Percentiles rank a stretch among this genome's conserved stretches.
These are phyloP conservation scores for Ascochyta viciae-villosae DNA, from an alignment of 2,329 filamentous ascomycete species.

Conservation along the genomic window DNA sequence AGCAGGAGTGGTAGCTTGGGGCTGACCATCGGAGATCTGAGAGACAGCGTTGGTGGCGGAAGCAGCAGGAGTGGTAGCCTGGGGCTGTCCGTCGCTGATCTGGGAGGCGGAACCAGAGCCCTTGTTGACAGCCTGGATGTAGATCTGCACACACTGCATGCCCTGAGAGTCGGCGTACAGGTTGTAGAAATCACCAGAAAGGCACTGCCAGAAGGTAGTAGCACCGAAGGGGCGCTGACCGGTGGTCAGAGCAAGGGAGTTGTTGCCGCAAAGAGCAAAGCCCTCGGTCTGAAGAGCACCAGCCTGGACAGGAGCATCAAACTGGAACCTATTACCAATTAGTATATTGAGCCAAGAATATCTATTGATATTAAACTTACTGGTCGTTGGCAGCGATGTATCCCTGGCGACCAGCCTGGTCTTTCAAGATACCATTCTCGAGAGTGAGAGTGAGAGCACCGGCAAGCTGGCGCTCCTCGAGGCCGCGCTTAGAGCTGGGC, in stretches of 20 bases:
- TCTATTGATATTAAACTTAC: conserved; percentile 26
- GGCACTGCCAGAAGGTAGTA: conserved; percentile 76
- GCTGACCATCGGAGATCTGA: conserved; percentile 28
- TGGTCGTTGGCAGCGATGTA: conserved; percentile 84
- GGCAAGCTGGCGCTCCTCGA: conserved; percentile 38
- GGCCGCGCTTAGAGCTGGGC: conserved; percentile 31
- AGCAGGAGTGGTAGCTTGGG: conserved; percentile 26
- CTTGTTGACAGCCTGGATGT: conserved; percentile 33
- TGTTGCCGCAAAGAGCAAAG: conserved; percentile 74
- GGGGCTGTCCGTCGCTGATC: conserved; percentile 31
- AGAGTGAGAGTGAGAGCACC: conserved; percentile 68
- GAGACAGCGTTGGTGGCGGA: conserved; percentile 15
- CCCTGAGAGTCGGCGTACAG: conserved; percentile 77
- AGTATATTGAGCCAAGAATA: background rate
- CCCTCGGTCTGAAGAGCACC: conserved; percentile 75
- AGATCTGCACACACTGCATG: conserved; percentile 66
- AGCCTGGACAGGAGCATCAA: conserved; percentile 60
- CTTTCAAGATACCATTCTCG: conserved; percentile 68
- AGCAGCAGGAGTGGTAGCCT: conserved; percentile 23
- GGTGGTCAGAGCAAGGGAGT: conserved; percentile 70
- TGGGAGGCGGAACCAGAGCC: conserved; percentile 19
- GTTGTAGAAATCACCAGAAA: conserved; percentile 80
- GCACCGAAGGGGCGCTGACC: conserved; percentile 48
- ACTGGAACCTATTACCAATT: conserved; percentile 47
- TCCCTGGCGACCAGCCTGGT: conserved; percentile 71